Percentiles rank a stretch among this genome's conserved stretches.
Evolutionary conservation across 495 filamentous ascomycete species (phyloP).

Genomic region (Friedmanniomyces simplex): DNA sequence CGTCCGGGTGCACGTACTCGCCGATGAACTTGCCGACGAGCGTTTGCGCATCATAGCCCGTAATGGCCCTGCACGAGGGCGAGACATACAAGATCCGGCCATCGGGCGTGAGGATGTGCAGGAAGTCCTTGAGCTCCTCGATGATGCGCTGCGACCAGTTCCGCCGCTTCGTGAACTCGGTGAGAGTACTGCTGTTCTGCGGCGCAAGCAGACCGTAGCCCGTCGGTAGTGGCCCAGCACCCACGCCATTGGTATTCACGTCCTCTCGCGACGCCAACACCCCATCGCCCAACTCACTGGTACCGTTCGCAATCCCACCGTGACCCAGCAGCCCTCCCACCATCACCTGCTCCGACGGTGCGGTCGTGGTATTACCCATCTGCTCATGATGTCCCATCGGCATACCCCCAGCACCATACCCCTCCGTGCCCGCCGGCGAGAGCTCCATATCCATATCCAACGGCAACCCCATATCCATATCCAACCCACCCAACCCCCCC

Average conservation of each 20-base stretch:
- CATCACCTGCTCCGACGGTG: background rate
- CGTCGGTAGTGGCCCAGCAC: conserved; percentile 47
- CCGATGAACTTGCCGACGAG: conserved; percentile 63
- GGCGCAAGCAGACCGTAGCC: conserved; percentile 40
- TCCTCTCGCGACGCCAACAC: background rate
- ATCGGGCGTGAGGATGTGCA: conserved; percentile 76
- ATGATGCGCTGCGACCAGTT: conserved; percentile 87
- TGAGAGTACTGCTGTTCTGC: conserved; percentile 53
- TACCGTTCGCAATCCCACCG: background rate
- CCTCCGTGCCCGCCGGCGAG: background rate
- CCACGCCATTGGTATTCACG: conserved; percentile 36
- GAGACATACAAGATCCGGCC: conserved; percentile 77
- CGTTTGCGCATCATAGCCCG: conserved; percentile 60
- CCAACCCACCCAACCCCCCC: background rate
- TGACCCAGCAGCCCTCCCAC: background rate
- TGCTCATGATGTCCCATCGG: too few relatives aligned
- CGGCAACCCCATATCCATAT: background rate
- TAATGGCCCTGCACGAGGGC: conserved; percentile 65
- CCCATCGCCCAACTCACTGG: background rate
- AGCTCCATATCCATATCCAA: background rate
- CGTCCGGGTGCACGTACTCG: conserved; percentile 80
- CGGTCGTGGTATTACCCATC: too few relatives aligned
- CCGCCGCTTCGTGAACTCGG: conserved; percentile 70
- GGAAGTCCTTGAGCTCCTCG: conserved; percentile 79
- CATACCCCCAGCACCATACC: background rate